Evolutionary conservation across 768 basidiomycete species (phyloP), one percentile per base, ranked within the genome.

Genomic region (Agaricus sinodeliciosus): DNA sequence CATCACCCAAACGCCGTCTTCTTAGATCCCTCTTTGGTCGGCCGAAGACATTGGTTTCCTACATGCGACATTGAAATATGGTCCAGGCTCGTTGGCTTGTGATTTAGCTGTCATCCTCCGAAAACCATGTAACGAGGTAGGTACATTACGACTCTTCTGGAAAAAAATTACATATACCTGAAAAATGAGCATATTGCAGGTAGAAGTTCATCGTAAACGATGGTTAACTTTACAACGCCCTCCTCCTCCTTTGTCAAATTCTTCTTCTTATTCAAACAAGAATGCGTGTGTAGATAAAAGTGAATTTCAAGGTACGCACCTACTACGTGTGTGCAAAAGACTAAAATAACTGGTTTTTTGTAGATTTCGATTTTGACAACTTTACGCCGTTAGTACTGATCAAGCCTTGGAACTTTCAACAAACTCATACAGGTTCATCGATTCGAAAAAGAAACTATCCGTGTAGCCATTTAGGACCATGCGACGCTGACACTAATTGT

Each of bases 401-500:
- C 27, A 39, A 44, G 3, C 13, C 41, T n/a, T 25, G 11, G 19
- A 18, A 9, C 6, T 31, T 22, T 3, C 28, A 25, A n/a, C n/a
- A n/a, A n/a, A n/a, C n/a, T n/a, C n/a, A n/a, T n/a, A n/a, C n/a
- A n/a, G n/a, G n/a, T n/a, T n/a, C n/a, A n/a, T n/a, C n/a, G n/a
- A n/a, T n/a, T n/a, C n/a, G n/a, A n/a, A n/a, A n/a, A 41, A 75
- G 74, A 15, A 55, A 61, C 4, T 35, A 44, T 15, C 72, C 73
- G 11, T 81, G 80, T 60, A 61, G 65, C 18, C 81, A 84, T 59
- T 49, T 61, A 25, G 81, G 82, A 0, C 60, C 70, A 26, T 84
- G 82, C 56, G 67, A 69, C 37, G 57, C 62, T 3, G 57, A 57
- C 2, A 56, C 64, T 0, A 49, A 59, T 3, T 84, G 82, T 40